These are phyloP conservation scores for Epicoccum nigrum DNA, from an alignment of 2,329 filamentous ascomycete species.

Conservation along the genomic window DNA sequence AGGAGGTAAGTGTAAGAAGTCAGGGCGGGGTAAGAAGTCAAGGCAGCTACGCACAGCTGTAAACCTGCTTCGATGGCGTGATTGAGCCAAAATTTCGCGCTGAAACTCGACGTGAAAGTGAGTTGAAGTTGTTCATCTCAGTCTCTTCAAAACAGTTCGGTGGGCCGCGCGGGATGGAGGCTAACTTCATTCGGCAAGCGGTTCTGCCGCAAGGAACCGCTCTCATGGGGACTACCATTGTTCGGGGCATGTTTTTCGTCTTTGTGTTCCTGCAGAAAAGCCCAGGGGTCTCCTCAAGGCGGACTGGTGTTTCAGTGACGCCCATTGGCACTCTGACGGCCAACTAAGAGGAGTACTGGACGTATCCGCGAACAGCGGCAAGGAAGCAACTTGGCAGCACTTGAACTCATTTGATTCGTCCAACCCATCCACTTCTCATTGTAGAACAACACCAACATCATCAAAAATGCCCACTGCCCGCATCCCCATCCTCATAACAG, in stretches of 20 bases:
- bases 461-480: constrained; percentile 28
- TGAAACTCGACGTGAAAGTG: too few relatives aligned
- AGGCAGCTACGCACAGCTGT: too few relatives aligned
- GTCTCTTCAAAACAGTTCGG: too few relatives aligned
- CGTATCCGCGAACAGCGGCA: constrained; percentile 15
- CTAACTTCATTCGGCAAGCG: constrained; percentile 12
- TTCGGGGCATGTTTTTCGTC: background rate
- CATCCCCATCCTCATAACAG: constrained; percentile 52
- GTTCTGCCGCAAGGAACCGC: background rate
- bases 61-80: too few relatives aligned
- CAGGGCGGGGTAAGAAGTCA: too few relatives aligned
- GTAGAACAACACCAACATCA: background rate
- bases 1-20: too few relatives aligned
- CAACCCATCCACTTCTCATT: background rate
- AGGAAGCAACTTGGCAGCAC: constrained; percentile 16
- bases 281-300: too few relatives aligned
- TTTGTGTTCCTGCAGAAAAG: background rate
- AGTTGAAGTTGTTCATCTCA: too few relatives aligned
- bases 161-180: background rate
- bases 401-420: constrained; percentile 10
- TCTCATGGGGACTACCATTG: too few relatives aligned
- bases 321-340: too few relatives aligned
- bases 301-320: too few relatives aligned
- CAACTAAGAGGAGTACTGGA: background rate
- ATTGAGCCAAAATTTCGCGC: too few relatives aligned